Percentiles rank a stretch among this genome's conserved stretches.
Conservation (phyloP, 2,329 filamentous ascomycete species). For the Penicillium occitanis region DNA sequence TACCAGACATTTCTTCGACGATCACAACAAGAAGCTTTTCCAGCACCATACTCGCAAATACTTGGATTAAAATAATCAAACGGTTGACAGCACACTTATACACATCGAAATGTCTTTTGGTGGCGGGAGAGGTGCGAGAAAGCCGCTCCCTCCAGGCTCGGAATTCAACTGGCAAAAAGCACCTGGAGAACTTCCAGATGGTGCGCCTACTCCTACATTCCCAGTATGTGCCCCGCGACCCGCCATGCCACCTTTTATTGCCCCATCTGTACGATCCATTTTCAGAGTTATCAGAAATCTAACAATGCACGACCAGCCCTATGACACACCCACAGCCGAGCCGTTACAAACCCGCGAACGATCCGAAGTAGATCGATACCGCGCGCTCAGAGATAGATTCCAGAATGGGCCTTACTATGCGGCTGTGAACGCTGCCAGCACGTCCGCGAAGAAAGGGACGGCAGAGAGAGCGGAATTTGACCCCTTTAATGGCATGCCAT, state of each 20-base stretch:
- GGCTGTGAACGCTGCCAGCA: constrained; percentile 45
- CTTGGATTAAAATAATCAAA: not conserved
- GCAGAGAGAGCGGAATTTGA: constrained; percentile 54
- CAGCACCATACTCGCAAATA: not conserved
- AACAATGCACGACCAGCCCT: constrained; percentile 34
- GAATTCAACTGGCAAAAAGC: constrained; percentile 45
- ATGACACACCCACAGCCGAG: constrained; percentile 36
- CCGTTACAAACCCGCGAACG: constrained; percentile 45
- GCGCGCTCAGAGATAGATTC: constrained; percentile 54
- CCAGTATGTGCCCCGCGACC: constrained; percentile 40
- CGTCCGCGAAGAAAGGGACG: constrained; percentile 46
- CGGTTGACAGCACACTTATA: not conserved
- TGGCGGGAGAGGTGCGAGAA: constrained; percentile 37
- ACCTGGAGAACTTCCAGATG: constrained; percentile 42
- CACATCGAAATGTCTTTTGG: constrained; percentile 40
- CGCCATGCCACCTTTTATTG: too few species aligned
- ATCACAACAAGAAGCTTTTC: not conserved
- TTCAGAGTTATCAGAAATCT: not conserved
- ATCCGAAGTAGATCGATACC: constrained; percentile 51
- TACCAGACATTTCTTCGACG: not conserved
- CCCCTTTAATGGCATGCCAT: constrained; percentile 62
- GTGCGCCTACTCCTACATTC: constrained; percentile 49
- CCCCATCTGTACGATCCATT: too few species aligned
- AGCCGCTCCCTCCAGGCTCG: constrained; percentile 37
- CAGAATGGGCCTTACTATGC: constrained; percentile 63